phyloP scores from a whole-genome alignment of 148 eudicot species.

The Nepenthes gracilis region DNA sequence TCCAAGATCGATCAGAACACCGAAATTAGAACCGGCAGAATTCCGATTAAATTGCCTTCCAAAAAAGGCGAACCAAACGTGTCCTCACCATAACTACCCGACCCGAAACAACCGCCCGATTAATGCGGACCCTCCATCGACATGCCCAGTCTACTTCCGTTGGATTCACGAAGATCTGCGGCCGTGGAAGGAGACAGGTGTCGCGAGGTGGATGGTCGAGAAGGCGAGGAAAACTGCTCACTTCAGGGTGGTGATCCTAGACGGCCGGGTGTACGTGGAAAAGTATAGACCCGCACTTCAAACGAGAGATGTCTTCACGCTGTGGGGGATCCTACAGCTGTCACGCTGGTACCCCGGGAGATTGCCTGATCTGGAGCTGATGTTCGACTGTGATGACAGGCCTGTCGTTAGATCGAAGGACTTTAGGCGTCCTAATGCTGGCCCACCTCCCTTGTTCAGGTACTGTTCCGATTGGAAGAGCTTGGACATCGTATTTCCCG shows the following conservation, averaged over 20 bases:
- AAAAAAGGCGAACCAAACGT: slow-evolving; percentile 20
- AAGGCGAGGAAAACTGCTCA: slow-evolving; percentile 39
- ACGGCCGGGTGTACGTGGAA: slow-evolving; percentile 59
- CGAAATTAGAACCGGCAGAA: neutral
- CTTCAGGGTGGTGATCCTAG: slow-evolving; percentile 44
- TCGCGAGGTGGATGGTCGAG: slow-evolving; percentile 57
- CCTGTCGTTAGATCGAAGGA: slow-evolving; percentile 27
- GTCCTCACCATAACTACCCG: slow-evolving; percentile 30
- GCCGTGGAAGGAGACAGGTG: slow-evolving; percentile 61
- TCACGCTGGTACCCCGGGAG: slow-evolving; percentile 71
- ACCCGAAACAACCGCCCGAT: slow-evolving; percentile 6
- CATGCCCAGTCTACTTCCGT: slow-evolving; percentile 74
- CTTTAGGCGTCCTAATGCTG: slow-evolving; percentile 15
- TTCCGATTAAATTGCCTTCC: slow-evolving; percentile 31
- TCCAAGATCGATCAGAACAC: too few relatives aligned
- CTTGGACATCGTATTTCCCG: slow-evolving; percentile 78
- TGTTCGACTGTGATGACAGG: slow-evolving; percentile 61
- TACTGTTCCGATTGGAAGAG: slow-evolving; percentile 50
- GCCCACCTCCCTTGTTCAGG: slow-evolving; percentile 64
- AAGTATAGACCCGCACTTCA: slow-evolving; percentile 39
- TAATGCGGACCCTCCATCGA: slow-evolving; percentile 16
- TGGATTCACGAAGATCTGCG: slow-evolving; percentile 81
- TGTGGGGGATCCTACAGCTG: slow-evolving; percentile 71
- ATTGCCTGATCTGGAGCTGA: slow-evolving; percentile 66
- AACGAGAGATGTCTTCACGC: slow-evolving; percentile 58